A percentile compares a stretch with the other conserved stretches of the same genome.
Evolutionary conservation across 208 protist species (phyloP).

Genomic region (Leptomonas seymouri): DNA sequence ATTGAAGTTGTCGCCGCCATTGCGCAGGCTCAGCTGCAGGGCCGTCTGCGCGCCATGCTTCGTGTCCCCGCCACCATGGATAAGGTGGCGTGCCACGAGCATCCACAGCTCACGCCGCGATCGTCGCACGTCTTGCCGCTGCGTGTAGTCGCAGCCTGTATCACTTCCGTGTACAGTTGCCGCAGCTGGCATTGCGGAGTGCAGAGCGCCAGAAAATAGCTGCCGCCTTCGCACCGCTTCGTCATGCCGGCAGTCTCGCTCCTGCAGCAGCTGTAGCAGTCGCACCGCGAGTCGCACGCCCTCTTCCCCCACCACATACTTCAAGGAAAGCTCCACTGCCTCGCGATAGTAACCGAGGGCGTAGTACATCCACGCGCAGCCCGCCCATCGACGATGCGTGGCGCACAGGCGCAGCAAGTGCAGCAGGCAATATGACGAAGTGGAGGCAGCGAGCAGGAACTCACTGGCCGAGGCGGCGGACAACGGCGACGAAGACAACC

Average conservation of each 20-base stretch:
- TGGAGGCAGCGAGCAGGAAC: too few relatives aligned
- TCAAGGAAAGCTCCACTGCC: constrained; percentile 17
- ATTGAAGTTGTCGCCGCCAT: constrained; percentile 36
- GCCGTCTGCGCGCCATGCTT: constrained; percentile 27
- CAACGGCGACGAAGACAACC: not conserved
- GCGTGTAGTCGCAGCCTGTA: not conserved
- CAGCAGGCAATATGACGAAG: constrained; percentile 4
- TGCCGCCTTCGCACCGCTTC: not conserved
- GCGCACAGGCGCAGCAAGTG: constrained; percentile 18
- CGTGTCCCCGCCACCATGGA: constrained; percentile 19
- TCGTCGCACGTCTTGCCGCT: constrained; percentile 10
- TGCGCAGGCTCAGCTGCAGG: constrained; percentile 42
- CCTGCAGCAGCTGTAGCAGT: constrained; percentile 23
- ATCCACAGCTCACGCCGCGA: constrained; percentile 24
- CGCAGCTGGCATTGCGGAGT: not conserved
- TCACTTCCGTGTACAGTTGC: not conserved
- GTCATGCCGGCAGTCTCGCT: constrained; percentile 11
- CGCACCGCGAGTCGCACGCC: constrained; percentile 26
- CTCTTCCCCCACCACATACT: constrained; percentile 4
- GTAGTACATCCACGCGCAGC: constrained; percentile 44
- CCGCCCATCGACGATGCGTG: constrained; percentile 10
- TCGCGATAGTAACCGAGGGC: constrained; percentile 32
- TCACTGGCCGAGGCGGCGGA: too few relatives aligned
- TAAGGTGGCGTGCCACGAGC: constrained; percentile 25
- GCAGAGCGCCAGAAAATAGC: not conserved